phyloP scores from a whole-genome alignment of 768 basidiomycete species.

The Suillus brevipes region DNA sequence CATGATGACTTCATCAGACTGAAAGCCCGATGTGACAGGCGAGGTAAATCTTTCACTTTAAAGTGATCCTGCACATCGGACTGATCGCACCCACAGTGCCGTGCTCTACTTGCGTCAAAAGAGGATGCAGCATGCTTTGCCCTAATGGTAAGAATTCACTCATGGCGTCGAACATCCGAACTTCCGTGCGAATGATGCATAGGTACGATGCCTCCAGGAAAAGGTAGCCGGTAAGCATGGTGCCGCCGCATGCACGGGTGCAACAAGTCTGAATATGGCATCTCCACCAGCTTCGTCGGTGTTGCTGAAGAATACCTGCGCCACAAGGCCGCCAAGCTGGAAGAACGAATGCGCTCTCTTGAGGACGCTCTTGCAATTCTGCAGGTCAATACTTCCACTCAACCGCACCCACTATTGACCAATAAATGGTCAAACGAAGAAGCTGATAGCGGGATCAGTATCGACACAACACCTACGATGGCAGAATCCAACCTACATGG shows the following conservation, averaged over 20 bases:
- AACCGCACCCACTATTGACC: slow-evolving; percentile 44
- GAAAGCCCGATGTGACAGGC: slow-evolving; percentile 30
- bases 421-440: slow-evolving; percentile 20
- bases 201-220: slow-evolving; percentile 56
- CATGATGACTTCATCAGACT: slow-evolving; percentile 17
- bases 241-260: background rate
- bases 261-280: background rate
- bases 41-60: slow-evolving; percentile 14
- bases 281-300: slow-evolving; percentile 44
- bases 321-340: slow-evolving; percentile 44
- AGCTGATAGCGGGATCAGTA: slow-evolving; percentile 31
- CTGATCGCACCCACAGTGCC: slow-evolving; percentile 28
- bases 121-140: slow-evolving; percentile 48
- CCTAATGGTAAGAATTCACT: slow-evolving; percentile 45
- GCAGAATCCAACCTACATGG: slow-evolving; percentile 19
- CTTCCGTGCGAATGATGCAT: background rate
- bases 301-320: slow-evolving; percentile 54
- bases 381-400: slow-evolving; percentile 38
- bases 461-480: slow-evolving; percentile 1
- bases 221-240: slow-evolving; percentile 48
- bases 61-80: slow-evolving; percentile 8
- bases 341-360: slow-evolving; percentile 51
- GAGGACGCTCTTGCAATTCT: slow-evolving; percentile 57
- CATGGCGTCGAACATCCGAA: background rate
- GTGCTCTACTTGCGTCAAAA: slow-evolving; percentile 48